Conservation (phyloP, 164 flowering plant genomes). For the Stephania japonica region DNA sequence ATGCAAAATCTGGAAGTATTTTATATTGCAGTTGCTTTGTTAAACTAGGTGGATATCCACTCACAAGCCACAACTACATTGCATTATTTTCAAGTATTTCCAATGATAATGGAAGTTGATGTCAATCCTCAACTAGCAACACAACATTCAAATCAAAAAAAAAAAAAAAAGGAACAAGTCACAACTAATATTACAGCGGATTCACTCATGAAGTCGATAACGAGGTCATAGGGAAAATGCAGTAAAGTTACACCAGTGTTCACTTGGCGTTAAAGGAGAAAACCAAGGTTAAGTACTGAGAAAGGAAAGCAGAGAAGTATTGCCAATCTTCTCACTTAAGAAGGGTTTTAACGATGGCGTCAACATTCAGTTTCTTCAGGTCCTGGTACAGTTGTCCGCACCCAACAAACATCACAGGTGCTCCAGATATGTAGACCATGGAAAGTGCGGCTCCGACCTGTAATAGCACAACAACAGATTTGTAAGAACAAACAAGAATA, state of each 20-base stretch:
- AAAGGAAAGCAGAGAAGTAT: background rate
- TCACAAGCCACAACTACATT: too few species aligned
- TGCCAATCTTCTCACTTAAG: conserved; percentile 39
- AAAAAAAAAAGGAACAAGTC: background rate
- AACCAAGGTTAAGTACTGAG: background rate
- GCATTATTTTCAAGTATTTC: too few species aligned
- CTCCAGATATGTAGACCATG: conserved; percentile 95
- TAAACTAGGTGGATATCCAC: too few species aligned
- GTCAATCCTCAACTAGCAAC: too few species aligned
- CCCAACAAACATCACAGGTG: conserved; percentile 98
- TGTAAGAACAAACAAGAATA: background rate
- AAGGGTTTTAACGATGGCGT: conserved; percentile 88
- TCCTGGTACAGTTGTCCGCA: conserved; percentile 96
- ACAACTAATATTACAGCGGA: conserved; percentile 45
- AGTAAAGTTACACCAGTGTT: background rate
- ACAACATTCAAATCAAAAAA: background rate
- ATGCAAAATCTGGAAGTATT: too few species aligned
- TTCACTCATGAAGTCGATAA: conserved; percentile 70
- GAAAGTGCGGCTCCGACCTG: conserved; percentile 98
- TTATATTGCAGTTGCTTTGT: too few species aligned
- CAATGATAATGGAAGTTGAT: too few species aligned
- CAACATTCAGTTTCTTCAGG: conserved; percentile 85
- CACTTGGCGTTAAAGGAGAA: background rate
- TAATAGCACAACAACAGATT: background rate
- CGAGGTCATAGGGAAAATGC: conserved; percentile 15